A percentile compares a stretch with the other conserved stretches of the same genome.
These are phyloP conservation scores for Dacryopinax primogenitus DNA, from an alignment of 768 basidiomycete species.

Conservation along the genomic window DNA sequence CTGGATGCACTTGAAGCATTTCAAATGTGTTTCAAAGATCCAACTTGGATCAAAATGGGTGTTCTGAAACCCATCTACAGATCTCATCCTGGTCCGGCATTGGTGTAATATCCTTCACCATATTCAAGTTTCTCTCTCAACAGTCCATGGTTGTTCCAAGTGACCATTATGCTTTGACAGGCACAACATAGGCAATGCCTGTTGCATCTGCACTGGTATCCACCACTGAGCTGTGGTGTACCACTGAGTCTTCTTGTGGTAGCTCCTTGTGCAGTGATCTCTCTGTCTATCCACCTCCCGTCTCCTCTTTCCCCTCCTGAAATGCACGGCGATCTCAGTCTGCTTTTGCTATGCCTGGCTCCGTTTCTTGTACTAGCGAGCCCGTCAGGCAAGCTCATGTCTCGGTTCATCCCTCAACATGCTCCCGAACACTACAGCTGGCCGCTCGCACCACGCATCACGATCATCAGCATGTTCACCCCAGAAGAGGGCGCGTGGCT, in stretches of 20 bases:
- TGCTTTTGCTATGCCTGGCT: background rate
- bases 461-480: constrained; percentile 18
- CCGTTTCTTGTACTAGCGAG: background rate
- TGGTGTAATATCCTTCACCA: constrained; percentile 30
- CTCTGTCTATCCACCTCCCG: background rate
- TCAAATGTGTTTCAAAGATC: constrained; percentile 13
- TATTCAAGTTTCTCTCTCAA: constrained; percentile 33
- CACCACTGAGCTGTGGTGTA: too few relatives aligned
- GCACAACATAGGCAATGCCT: constrained; percentile 29
- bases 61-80: constrained; percentile 22
- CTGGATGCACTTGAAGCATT: background rate
- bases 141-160: constrained; percentile 29
- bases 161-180: constrained; percentile 28
- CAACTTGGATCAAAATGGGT: constrained; percentile 23
- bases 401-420: background rate
- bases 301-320: background rate
- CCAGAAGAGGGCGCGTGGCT: constrained; percentile 24
- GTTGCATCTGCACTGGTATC: constrained; percentile 13
- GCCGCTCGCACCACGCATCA: constrained; percentile 1
- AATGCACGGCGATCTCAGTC: background rate
- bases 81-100: constrained; percentile 35
- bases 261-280: background rate
- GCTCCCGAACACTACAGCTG: background rate
- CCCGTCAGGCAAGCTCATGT: constrained; percentile 4
- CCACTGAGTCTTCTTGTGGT: constrained; percentile 27